phyloP scores from a whole-genome alignment of 1,139 yeast genomes.

The Arxiozyma telluris region DNA sequence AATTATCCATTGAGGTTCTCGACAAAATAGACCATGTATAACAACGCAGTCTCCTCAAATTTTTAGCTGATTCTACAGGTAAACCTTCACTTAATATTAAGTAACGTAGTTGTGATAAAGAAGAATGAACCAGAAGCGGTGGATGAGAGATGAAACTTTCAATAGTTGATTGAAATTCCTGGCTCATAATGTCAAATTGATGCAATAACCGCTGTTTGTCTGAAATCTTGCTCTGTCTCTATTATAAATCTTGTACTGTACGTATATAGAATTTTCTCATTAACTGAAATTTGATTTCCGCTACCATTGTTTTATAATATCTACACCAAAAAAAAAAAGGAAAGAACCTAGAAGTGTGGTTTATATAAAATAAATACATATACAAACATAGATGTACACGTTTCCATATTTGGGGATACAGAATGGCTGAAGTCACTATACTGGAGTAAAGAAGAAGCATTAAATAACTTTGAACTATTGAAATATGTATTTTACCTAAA shows the following conservation, averaged over 20 bases:
- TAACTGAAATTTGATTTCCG: not conserved
- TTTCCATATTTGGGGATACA: too few species aligned
- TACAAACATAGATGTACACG: not conserved
- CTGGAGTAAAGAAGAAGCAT: not conserved
- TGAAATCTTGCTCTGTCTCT: not conserved
- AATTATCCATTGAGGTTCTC: constrained; percentile 51
- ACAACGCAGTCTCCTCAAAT: constrained; percentile 54
- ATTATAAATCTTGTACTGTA: not conserved
- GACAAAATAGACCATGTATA: constrained; percentile 78
- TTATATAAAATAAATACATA: too few species aligned
- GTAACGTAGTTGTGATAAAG: constrained; percentile 73
- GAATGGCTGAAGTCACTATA: too few species aligned
- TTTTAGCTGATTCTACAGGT: constrained; percentile 33
- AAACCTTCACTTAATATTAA: constrained; percentile 73
- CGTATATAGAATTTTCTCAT: not conserved
- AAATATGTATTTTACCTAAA: too few species aligned
- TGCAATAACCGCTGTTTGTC: not conserved
- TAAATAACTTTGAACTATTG: not conserved
- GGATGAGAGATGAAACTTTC: constrained; percentile 26
- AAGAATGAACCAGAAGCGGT: constrained; percentile 47
- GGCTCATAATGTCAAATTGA: constrained; percentile 8
- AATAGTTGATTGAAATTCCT: constrained; percentile 12
- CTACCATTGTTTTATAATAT: not conserved
- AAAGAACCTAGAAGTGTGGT: too few species aligned
- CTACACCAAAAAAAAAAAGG: too few species aligned